Base-by-base conservation (phyloP, 164 flowering plant genomes). In the Annona cherimola region DNA sequence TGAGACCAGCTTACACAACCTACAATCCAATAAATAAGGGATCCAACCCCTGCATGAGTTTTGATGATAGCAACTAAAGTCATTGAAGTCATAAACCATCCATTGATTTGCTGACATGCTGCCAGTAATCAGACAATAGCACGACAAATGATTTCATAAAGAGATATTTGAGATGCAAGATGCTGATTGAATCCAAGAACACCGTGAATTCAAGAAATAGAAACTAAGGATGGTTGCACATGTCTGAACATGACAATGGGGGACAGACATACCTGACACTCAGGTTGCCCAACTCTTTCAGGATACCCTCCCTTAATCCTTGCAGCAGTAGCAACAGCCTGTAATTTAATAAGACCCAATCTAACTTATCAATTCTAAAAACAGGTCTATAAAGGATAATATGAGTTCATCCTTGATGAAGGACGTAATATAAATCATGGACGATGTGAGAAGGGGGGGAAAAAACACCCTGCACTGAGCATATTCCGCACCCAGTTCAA, bases 281-380 rank as follows among this genome's bases (percentile, higher is more conserved):
- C 99, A 62, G 93, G 98, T 71, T 94, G 97, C 67, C 98, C 98
- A 55, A 85, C 59, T 83, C 98, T 88, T 84, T 93, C 98, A 43
- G 99, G 99, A 77, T 83, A 93, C 66, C 89, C 97, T 60, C 99
- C 99, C 70, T 83, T 95, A 83, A 90, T 89, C 78, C 89, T 83
- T 74, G 94, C 92, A 70, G 93, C 84, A 70, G 93, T 84, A 54
- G 90, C 99, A 80, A 91, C 86, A 70, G 91, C 97, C 99, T 95
- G 81, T 20, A 77, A 80, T 16, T 45, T 26, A 76, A 71, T n/a
- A 78, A 12, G 42, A 67, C 26, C 40, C 46, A 60, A 45, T 46
- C 63, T 46, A 42, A 71, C 63, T 69, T 55, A 78, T 69, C 70
- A 54, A 69, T 73, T 45, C 40, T 44, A 74, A 62, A 1, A 66